Evolutionary conservation across 2,329 filamentous ascomycete species (phyloP).

Genomic region (Fusarium chlamydosporum): DNA sequence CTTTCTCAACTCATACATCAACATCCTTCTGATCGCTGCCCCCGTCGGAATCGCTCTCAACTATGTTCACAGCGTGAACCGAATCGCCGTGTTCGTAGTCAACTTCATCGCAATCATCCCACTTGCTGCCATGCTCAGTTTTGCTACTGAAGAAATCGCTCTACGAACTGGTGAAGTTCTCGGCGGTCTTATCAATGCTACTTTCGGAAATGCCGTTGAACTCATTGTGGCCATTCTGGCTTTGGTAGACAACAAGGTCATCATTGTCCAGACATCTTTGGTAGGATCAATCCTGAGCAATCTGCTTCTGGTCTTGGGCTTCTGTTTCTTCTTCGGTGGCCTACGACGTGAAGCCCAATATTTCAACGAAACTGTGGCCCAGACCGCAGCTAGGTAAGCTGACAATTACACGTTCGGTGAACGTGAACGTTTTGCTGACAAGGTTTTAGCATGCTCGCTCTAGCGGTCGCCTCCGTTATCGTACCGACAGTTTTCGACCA

Average conservation of each 20-base stretch:
- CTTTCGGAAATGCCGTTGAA: conserved; percentile 93
- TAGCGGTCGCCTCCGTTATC: conserved; percentile 85
- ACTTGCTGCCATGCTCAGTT: conserved; percentile 86
- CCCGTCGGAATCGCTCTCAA: conserved; percentile 84
- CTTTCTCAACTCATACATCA: conserved; percentile 87
- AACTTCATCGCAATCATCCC: conserved; percentile 97
- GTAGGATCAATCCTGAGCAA: conserved; percentile 95
- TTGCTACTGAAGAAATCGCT: conserved; percentile 91
- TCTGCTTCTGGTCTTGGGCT: conserved; percentile 87
- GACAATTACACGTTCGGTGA: background rate
- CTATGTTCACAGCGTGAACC: conserved; percentile 69
- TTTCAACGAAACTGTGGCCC: conserved; percentile 93
- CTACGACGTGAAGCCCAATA: conserved; percentile 83
- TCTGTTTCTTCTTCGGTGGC: conserved; percentile 92
- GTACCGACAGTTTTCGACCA: conserved; percentile 89
- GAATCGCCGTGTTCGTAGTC: conserved; percentile 81
- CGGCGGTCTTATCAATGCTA: conserved; percentile 89
- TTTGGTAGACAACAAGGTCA: conserved; percentile 77
- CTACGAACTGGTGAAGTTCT: conserved; percentile 85
- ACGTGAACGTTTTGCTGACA: conserved; percentile 1
- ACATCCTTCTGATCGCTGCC: conserved; percentile 82
- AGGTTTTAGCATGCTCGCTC: conserved; percentile 70
- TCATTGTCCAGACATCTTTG: conserved; percentile 92
- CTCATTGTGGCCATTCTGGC: conserved; percentile 91
- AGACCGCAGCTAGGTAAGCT: conserved; percentile 79